Evolutionary conservation across 1,139 yeast genomes (phyloP).

Genomic region (Zygosaccharomyces sapae): DNA sequence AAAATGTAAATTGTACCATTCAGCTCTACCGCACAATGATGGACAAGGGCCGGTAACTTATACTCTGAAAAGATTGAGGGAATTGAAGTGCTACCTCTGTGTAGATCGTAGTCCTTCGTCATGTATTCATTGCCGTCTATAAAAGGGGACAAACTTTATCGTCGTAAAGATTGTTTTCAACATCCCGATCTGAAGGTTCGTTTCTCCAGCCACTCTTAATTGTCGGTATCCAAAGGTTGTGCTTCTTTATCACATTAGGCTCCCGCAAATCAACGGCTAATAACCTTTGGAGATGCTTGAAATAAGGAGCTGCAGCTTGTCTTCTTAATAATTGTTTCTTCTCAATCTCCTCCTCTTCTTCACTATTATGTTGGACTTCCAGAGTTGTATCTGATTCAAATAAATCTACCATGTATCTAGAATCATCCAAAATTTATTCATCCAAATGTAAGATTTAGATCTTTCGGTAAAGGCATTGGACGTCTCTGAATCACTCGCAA

Average conservation of each 20-base stretch:
- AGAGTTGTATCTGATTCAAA: slow-evolving; percentile 9
- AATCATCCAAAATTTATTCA: slow-evolving; percentile 17
- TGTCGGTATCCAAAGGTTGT: slow-evolving; percentile 30
- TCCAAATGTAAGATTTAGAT: slow-evolving; percentile 13
- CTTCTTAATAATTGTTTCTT: slow-evolving; percentile 7
- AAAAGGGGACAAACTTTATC: slow-evolving; percentile 27
- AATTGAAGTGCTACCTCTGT: slow-evolving; percentile 24
- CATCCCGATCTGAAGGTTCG: slow-evolving; percentile 8
- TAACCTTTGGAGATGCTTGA: slow-evolving; percentile 27
- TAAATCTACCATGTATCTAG: slow-evolving; percentile 19
- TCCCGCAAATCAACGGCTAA: slow-evolving; percentile 22
- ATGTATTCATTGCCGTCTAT: slow-evolving; percentile 25
- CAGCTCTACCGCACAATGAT: slow-evolving; percentile 41
- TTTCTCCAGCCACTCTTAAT: slow-evolving; percentile 16
- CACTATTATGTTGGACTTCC: slow-evolving; percentile 2
- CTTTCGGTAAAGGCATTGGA: slow-evolving; percentile 17
- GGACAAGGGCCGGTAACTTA: slow-evolving; percentile 39
- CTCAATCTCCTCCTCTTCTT: slow-evolving; percentile 11
- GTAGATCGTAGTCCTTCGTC: slow-evolving; percentile 23
- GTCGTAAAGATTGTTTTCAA: slow-evolving; percentile 10
- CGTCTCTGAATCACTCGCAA: slow-evolving; percentile 21
- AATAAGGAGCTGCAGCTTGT: slow-evolving; percentile 22
- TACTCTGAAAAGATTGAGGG: slow-evolving; percentile 40
- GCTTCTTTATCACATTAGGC: slow-evolving; percentile 21
- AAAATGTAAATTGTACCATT: slow-evolving; percentile 37